A percentile compares a stretch with the other conserved stretches of the same genome.
Conservation (phyloP, 345 rosid species). For the Psidium friedrichsthalianum region DNA sequence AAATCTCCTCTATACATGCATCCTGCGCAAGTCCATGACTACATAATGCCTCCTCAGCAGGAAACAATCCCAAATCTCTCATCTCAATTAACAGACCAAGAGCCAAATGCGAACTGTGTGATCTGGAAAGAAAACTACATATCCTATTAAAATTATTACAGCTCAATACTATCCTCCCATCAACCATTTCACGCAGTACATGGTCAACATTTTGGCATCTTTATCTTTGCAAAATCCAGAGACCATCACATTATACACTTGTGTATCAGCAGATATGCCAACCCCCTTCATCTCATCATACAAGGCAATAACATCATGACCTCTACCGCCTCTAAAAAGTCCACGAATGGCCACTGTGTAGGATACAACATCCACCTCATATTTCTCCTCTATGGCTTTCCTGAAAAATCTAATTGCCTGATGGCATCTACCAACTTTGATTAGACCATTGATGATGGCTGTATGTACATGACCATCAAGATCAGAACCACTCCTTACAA, state of each 20-base stretch:
- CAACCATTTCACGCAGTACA: slow-evolving; percentile 34
- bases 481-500: slow-evolving; percentile 8
- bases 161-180: slow-evolving; percentile 32
- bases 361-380: slow-evolving; percentile 47
- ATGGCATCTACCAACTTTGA: slow-evolving; percentile 29
- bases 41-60: slow-evolving; percentile 7
- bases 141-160: slow-evolving; percentile 16
- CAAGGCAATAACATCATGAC: slow-evolving; percentile 36
- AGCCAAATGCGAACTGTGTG: slow-evolving; percentile 11
- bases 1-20: neutral
- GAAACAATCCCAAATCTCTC: slow-evolving; percentile 17
- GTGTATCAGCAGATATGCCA: slow-evolving; percentile 32
- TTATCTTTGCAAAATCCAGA: slow-evolving; percentile 32
- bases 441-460: slow-evolving; percentile 32
- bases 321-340: slow-evolving; percentile 39
- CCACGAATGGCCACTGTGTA: slow-evolving; percentile 55
- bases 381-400: slow-evolving; percentile 25
- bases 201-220: slow-evolving; percentile 36
- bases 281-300: slow-evolving; percentile 38
- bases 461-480: slow-evolving; percentile 70
- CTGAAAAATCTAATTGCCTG: slow-evolving; percentile 38
- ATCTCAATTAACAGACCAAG: slow-evolving; percentile 17
- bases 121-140: slow-evolving; percentile 15
- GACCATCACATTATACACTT: slow-evolving; percentile 30
- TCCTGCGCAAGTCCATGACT: neutral